Conservation (phyloP, 441 rosid species). For the Euphorbia celastroides region DNA sequence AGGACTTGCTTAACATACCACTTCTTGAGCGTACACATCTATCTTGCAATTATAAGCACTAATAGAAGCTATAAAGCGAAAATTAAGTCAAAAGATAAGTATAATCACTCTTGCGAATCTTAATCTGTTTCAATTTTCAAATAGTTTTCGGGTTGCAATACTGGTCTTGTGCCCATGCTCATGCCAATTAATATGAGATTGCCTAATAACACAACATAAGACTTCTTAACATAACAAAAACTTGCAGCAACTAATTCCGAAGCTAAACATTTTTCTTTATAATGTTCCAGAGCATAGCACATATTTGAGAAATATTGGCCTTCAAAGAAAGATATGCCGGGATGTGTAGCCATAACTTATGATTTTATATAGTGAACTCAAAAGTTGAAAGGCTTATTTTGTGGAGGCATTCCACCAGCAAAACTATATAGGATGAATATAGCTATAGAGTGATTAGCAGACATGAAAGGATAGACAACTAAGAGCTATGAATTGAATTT, state of each 20-base stretch:
- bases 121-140: neutral
- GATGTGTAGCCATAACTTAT: no score
- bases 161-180: neutral
- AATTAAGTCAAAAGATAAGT: neutral
- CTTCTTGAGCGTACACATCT: no score
- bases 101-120: neutral
- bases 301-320: no score
- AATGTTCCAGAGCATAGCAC: neutral
- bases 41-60: no score
- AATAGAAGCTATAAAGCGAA: neutral
- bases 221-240: no score
- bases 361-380: no score
- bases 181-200: neutral
- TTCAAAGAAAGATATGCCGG: neutral
- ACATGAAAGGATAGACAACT: neutral
- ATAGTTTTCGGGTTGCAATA: neutral
- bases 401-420: no score
- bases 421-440: neutral
- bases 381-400: no score
- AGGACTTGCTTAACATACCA: no score
- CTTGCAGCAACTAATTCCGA: neutral
- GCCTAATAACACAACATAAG: neutral
- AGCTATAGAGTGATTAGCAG: neutral
- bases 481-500: neutral
- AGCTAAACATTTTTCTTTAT: neutral